Evolutionary conservation across 1,284 basidiomycete species (phyloP).

Genomic region (Papiliotrema laurentii): DNA sequence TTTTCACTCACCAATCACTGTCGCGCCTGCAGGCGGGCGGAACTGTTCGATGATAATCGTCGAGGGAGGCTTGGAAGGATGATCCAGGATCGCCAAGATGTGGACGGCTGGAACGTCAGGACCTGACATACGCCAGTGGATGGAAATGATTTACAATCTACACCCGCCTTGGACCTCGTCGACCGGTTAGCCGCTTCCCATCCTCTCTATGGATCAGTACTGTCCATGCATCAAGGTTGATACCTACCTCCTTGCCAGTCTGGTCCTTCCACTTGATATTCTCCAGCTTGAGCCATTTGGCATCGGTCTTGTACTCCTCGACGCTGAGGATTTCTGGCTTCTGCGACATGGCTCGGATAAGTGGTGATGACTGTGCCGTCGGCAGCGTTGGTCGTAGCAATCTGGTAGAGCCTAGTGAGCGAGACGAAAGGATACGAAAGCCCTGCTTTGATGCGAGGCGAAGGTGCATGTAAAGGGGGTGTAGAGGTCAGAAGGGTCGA

Average conservation of each 20-base stretch:
- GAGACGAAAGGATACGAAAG: too few relatives aligned
- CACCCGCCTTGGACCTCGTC: slow-evolving; percentile 64
- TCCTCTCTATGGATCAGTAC: slow-evolving; percentile 55
- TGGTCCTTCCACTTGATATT: slow-evolving; percentile 66
- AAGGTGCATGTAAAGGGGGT: too few relatives aligned
- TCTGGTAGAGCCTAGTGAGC: too few relatives aligned
- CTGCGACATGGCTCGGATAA: slow-evolving; percentile 13
- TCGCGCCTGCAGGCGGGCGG: slow-evolving; percentile 70
- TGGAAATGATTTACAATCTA: slow-evolving; percentile 77
- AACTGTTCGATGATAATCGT: slow-evolving; percentile 86
- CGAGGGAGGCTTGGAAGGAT: slow-evolving; percentile 56
- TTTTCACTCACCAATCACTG: slow-evolving; percentile 61
- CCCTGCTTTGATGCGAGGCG: too few relatives aligned
- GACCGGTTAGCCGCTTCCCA: slow-evolving; percentile 85
- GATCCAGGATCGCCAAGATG: slow-evolving; percentile 70
- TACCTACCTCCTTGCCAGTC: slow-evolving; percentile 66
- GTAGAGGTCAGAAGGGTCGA: too few relatives aligned
- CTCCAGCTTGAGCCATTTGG: slow-evolving; percentile 45
- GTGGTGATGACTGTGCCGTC: too few relatives aligned
- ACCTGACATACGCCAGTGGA: too few relatives aligned
- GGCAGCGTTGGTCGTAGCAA: too few relatives aligned
- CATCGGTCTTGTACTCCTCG: slow-evolving; percentile 35
- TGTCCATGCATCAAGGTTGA: slow-evolving; percentile 1
- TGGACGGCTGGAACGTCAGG: slow-evolving; percentile 59
- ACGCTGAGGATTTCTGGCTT: slow-evolving; percentile 30